A percentile compares a stretch with the other conserved stretches of the same genome.
These are phyloP conservation scores for Neurospora sp. DNA, from an alignment of 495 filamentous ascomycete species.

Conservation along the genomic window DNA sequence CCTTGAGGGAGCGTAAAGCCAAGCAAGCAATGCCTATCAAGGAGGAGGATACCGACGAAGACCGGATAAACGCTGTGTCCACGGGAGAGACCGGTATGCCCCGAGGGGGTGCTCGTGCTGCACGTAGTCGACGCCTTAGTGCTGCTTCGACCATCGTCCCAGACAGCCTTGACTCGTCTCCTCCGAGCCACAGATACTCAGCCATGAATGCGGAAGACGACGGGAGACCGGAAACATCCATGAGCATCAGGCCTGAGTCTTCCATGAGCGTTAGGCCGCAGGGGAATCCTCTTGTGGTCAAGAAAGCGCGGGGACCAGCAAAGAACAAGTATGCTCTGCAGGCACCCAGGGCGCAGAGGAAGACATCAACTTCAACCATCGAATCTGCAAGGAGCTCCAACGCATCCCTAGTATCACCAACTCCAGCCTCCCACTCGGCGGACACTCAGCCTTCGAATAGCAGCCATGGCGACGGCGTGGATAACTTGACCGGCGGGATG, in stretches of 20 bases:
- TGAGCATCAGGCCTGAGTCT: conserved; percentile 29
- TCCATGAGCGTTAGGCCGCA: conserved; percentile 25
- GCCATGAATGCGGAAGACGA: conserved; percentile 7
- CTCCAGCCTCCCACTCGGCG: neutral
- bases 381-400: conserved; percentile 1
- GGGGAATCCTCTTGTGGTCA: conserved; percentile 26
- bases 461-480: conserved; percentile 36
- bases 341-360: conserved; percentile 29
- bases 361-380: conserved; percentile 21
- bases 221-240: conserved; percentile 27
- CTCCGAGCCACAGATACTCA: neutral
- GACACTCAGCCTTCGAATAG: neutral
- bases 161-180: conserved; percentile 10
- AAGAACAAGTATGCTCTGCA: conserved; percentile 13
- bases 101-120: neutral
- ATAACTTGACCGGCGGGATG: conserved; percentile 55
- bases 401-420: neutral
- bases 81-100: neutral
- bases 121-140: conserved; percentile 28
- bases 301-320: conserved; percentile 34
- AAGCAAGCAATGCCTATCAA: conserved; percentile 31
- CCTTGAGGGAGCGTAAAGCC: conserved; percentile 61
- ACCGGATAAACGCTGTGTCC: conserved; percentile 29
- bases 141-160: conserved; percentile 26
- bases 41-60: conserved; percentile 45